Evolutionary conservation across 2,329 filamentous ascomycete genomes (phyloP), one percentile per base, ranked within the genome.

Genomic region (Pseudogymnoascus sp.): DNA sequence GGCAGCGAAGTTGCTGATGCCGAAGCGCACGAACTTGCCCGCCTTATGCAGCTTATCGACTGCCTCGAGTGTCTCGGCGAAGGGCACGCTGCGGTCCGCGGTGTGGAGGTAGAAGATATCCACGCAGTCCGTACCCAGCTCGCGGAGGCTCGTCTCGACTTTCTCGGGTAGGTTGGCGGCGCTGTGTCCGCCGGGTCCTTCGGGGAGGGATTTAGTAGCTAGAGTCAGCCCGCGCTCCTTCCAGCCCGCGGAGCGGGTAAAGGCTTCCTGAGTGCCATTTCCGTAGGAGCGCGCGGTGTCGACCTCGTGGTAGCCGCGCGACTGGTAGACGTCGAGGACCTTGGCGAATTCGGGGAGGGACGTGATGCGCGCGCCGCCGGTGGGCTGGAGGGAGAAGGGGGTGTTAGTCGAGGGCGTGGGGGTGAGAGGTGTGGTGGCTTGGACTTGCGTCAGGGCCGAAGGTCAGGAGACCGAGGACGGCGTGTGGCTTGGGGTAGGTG

Each of bases 401-500:
- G 4, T 14, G 14, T 59, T 59, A 55, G 60, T 62, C 10, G 61
- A 29, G 26, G 10, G 21, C 16, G 41, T 23, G 35, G 49, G 52
- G 41, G 31, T 58, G 5, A n/a, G 39, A 31, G 39, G 2, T 38
- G 16, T 16, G 21, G 14, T 73, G 72, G 55, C 14, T 35, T 35
- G 16, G 55, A 59, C n/a, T 59, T 35, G 81, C 80, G 63, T 84
- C 82, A 2, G 89, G 85, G 31, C 88, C 89, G 77, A 91, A 92
- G 71, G 88, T 92, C 91, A 95, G 94, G 62, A 92, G 81, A 67
- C 91, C 91, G 39, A 96, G 85, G 79, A 96, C 91, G 69, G 91
- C 80, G 66, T 89, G 83, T 66, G 87, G 81, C 68, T 85, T 88
- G 62, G 74, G 37, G 59, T 63, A 4, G 37, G 55, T 65, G 8